Conservation (phyloP, 1,139 yeast genomes). For the Sugiyamaella novakii region DNA sequence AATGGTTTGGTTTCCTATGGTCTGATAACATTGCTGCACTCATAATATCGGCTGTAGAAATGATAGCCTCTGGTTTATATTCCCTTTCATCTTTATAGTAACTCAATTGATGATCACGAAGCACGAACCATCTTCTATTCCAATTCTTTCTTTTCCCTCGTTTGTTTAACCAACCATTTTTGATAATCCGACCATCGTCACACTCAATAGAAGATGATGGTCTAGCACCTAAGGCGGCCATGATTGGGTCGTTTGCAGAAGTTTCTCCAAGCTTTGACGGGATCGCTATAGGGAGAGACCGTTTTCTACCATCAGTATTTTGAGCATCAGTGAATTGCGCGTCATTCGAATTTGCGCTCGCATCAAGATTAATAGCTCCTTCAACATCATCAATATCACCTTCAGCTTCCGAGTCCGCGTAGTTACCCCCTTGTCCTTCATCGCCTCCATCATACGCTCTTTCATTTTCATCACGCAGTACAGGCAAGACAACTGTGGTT, state of each 20-base stretch:
- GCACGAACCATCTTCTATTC: conserved; percentile 60
- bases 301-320: conserved; percentile 1
- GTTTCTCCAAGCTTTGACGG: background rate
- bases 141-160: conserved; percentile 44
- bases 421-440: conserved; percentile 15
- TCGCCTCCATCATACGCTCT: conserved; percentile 15
- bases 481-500: background rate
- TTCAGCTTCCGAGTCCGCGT: conserved; percentile 9
- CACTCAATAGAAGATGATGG: background rate
- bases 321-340: too few species aligned
- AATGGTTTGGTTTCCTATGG: conserved; percentile 42
- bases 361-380: too few species aligned
- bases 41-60: conserved; percentile 45
- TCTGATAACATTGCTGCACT: conserved; percentile 47
- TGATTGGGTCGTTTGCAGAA: background rate
- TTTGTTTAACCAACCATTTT: conserved; percentile 42
- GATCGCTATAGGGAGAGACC: conserved; percentile 6
- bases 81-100: conserved; percentile 62
- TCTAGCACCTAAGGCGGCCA: background rate
- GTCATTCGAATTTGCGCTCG: too few species aligned
- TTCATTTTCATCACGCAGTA: conserved; percentile 4
- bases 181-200: conserved; percentile 25
- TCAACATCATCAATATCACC: background rate
- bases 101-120: conserved; percentile 57
- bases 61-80: conserved; percentile 56